Conservation (phyloP, 2,329 filamentous ascomycete species). For the Colletotrichum falcatum region DNA sequence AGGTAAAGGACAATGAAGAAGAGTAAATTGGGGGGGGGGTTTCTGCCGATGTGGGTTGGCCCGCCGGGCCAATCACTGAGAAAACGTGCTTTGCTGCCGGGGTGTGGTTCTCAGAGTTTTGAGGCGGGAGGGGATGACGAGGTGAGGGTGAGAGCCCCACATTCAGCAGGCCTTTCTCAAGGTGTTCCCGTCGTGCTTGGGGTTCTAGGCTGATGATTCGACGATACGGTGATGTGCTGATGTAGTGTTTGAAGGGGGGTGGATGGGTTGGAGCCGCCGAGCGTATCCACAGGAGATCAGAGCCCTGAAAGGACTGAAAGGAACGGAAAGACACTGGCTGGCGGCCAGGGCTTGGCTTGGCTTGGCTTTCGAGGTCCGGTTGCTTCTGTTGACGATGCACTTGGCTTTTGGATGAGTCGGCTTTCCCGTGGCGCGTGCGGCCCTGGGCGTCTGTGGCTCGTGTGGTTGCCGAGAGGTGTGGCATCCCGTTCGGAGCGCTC, state of each 20-base stretch:
- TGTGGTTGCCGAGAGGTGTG: constrained; percentile 25
- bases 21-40: constrained; percentile 31
- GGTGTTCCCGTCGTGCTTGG: constrained; percentile 15
- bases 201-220: constrained; percentile 5
- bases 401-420: constrained; percentile 38
- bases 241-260: background rate
- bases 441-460: constrained; percentile 31
- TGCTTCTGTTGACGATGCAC: constrained; percentile 27
- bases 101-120: constrained; percentile 16
- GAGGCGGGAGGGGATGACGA: constrained; percentile 28
- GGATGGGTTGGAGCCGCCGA: constrained; percentile 19
- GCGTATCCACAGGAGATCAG: constrained; percentile 12
- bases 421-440: constrained; percentile 38
- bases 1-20: constrained; percentile 38
- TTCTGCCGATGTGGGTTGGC: constrained; percentile 37
- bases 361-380: constrained; percentile 24
- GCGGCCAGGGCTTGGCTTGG: constrained; percentile 21
- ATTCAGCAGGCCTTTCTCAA: constrained; percentile 32
- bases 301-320: background rate
- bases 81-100: constrained; percentile 23
- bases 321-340: constrained; percentile 14
- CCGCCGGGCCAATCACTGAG: constrained; percentile 29
- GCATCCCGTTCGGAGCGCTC: constrained; percentile 22
- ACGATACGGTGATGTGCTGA: background rate
- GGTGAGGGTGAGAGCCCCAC: constrained; percentile 27